Percentiles rank a stretch among this genome's conserved stretches.
These are phyloP conservation scores for Phytophthora macrochlamydospora DNA, from an alignment of 352 stramenopile genomes.

Conservation along the genomic window DNA sequence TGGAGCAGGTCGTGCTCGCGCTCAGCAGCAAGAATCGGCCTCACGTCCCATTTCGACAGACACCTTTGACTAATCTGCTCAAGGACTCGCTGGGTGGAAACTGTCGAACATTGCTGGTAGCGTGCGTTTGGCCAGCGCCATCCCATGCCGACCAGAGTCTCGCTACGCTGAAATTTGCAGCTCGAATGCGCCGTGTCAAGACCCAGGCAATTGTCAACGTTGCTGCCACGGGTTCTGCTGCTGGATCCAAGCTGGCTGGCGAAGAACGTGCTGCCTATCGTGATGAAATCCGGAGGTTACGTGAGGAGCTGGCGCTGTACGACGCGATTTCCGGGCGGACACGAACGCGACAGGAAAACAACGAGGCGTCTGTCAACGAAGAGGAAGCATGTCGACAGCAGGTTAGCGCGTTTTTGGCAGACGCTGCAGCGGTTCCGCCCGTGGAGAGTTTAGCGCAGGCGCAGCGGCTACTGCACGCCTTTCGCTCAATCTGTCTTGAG, in stretches of 20 bases:
- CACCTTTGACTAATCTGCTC: conserved; percentile 92
- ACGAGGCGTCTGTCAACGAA: conserved; percentile 12
- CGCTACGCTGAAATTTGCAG: conserved; percentile 91
- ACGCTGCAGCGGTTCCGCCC: conserved; percentile 29
- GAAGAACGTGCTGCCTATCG: conserved; percentile 32
- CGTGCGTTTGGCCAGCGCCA: conserved; percentile 83
- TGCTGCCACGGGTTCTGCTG: conserved; percentile 10
- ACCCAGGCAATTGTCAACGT: conserved; percentile 78
- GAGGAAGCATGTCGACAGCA: conserved; percentile 32
- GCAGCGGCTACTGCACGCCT: conserved; percentile 45
- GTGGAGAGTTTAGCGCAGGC: conserved; percentile 57
- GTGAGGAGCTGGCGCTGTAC: conserved; percentile 64
- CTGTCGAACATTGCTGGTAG: conserved; percentile 82
- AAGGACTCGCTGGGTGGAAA: conserved; percentile 89
- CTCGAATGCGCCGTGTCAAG: conserved; percentile 86
- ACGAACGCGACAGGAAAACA: conserved; percentile 36
- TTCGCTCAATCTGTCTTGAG: conserved; percentile 52
- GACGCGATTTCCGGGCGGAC: conserved; percentile 61
- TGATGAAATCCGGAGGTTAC: conserved; percentile 61
- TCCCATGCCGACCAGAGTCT: conserved; percentile 83
- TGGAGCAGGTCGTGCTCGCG: conserved; percentile 91
- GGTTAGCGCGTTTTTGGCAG: conserved; percentile 37
- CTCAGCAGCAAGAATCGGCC: conserved; percentile 86
- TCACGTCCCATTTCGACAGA: conserved; percentile 93
- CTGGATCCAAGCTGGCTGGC: conserved; percentile 11